Evolutionary conservation across 208 protist genomes (phyloP), one percentile per base, ranked within the genome.

Genomic region (Hexamita inflata): DNA sequence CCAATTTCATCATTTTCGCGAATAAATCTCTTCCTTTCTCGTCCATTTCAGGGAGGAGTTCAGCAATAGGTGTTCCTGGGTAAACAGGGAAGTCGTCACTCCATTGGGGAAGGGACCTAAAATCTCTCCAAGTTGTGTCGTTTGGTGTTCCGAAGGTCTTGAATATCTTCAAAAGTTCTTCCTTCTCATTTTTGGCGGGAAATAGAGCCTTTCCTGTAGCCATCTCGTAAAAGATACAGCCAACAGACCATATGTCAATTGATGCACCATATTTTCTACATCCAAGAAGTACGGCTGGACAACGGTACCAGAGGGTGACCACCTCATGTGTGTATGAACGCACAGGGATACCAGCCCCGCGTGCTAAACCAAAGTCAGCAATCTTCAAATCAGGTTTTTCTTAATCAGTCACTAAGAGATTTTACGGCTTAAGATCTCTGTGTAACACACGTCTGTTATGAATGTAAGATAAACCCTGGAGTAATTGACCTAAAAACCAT

Each of bases 221-320:
- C 85, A 97, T 91, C 84, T 98, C 94, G 32, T 91, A 93, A 78
- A 99, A 94, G 74, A 99, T 98, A 79, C 93, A 97, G 57, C 96
- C 97, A 61, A 96, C 89, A 7, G 90, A 94, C 96, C 97, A 99
- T 29, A 99, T 91, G 85, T 99, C 97, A 15, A 98, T 90, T 0
- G 94, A 88, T 0, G 93, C 92, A 4, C 89, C 93, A 87, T 99
- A 99, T 73, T 94, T 89, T 32, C 85, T 86, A 60, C 90, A 59
- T 53, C 68, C 96, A 28, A 99, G 85, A 24, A 99, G 87, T 39
- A 99, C 93, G 80, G 99, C 95, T n/a, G 96, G 97, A 0, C 96
- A 90, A 59, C 97, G 87, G 82, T 99, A 99, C 96, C 96, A 99
- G 19, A 99, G 85, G 24, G 97, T 99, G 15, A 82, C 76, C 30